A percentile compares a stretch with the other conserved stretches of the same genome.
Conservation (phyloP, 345 rosid genomes). For the Rhodamnia argentea region DNA sequence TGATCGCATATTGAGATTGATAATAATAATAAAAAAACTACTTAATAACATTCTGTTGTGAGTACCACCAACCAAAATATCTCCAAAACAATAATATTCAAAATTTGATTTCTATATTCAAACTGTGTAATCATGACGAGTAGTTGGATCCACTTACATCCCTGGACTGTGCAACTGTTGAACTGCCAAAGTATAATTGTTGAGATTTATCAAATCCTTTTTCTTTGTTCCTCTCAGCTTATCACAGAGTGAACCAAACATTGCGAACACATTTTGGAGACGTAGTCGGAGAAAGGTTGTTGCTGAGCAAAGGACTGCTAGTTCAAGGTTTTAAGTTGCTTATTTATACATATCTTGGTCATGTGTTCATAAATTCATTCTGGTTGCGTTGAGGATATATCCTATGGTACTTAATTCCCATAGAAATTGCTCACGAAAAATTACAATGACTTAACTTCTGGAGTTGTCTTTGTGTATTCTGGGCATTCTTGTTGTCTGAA, state of each 20-base stretch:
- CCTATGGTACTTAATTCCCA: background rate
- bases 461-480: background rate
- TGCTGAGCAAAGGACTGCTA: slow-evolving; percentile 89
- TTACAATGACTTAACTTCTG: background rate
- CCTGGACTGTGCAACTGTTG: background rate
- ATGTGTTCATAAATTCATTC: background rate
- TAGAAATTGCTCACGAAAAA: background rate
- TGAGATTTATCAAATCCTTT: background rate
- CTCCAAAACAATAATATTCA: background rate
- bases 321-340: slow-evolving; percentile 67
- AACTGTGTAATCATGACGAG: background rate
- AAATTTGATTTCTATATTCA: background rate
- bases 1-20: background rate
- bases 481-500: background rate
- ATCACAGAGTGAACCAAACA: slow-evolving; percentile 92
- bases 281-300: slow-evolving; percentile 84
- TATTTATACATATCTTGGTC: slow-evolving; percentile 5
- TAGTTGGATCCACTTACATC: background rate
- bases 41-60: background rate
- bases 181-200: background rate
- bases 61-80: background rate
- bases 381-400: background rate
- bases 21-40: background rate
- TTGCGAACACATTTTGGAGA: slow-evolving; percentile 77
- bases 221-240: slow-evolving; percentile 27